These are phyloP conservation scores for Aureobasidium leucospermi DNA, from an alignment of 2,329 filamentous ascomycete genomes.

Conservation along the genomic window DNA sequence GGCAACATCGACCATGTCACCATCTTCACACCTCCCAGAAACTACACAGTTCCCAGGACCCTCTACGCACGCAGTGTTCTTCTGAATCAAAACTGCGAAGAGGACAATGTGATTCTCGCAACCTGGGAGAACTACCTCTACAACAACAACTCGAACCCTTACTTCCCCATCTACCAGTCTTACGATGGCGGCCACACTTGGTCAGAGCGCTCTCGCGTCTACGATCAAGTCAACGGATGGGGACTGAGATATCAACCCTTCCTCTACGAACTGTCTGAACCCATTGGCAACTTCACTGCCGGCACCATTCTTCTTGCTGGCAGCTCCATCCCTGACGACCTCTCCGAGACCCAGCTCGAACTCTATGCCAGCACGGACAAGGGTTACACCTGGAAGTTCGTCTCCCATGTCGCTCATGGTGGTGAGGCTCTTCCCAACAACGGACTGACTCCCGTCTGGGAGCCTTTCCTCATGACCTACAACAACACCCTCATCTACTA, in stretches of 20 bases:
- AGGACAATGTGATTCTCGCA: conserved; percentile 34
- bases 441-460: conserved; percentile 63
- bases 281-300: conserved; percentile 50
- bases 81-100: conserved; percentile 31
- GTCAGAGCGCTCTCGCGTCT: conserved; percentile 55
- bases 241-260: conserved; percentile 64
- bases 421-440: conserved; percentile 57
- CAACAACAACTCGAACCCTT: conserved; percentile 35
- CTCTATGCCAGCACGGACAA: conserved; percentile 58
- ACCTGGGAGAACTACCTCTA: conserved; percentile 50
- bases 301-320: conserved; percentile 59
- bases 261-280: conserved; percentile 55
- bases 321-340: conserved; percentile 51
- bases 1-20: conserved; percentile 16
- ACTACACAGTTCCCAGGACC: conserved; percentile 31
- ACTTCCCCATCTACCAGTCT: conserved; percentile 42
- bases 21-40: conserved; percentile 21
- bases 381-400: conserved; percentile 59
- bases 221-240: conserved; percentile 57
- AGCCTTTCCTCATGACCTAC: conserved; percentile 58
- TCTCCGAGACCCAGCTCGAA: conserved; percentile 60
- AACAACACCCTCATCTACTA: conserved; percentile 56
- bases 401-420: conserved; percentile 57
- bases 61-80: conserved; percentile 46
- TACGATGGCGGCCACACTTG: conserved; percentile 47